Base-by-base conservation (phyloP, 208 protist genomes). In the Acanthamoeba royreba region DNA sequence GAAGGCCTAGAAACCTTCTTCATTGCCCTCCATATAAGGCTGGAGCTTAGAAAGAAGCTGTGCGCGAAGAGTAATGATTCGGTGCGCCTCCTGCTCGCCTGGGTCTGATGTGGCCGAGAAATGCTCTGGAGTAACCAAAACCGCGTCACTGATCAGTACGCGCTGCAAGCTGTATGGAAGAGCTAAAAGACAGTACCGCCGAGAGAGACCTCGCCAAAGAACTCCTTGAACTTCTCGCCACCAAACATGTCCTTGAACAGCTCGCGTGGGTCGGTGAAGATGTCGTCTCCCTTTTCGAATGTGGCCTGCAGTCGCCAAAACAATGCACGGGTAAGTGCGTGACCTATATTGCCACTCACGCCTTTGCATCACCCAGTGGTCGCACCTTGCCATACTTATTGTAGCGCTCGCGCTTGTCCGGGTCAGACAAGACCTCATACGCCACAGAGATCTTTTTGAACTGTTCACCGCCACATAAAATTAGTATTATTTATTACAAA, bases 221-320 rank as follows among this genome's bases (percentile, higher is more conserved):
- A 49, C 55, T 92, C 87, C 31, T 69, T 55, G 46, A 92, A 92
- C 46, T 92, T 92, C 46, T 55, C 87, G 38, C 87, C 87, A 49
- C 87, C 87, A 47, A 92, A 92, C 87, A 92, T 92, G 55, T 69
- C 25, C 58, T 92, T 92, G 55, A 69, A 92, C 40, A 92, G 87
- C 42, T 92, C 87, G 43, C 61, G 53, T 11, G 87, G 55, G 42
- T 92, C 87, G 58, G 43, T 77, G 58, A 92, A 92, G 87, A 55
- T 77, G 22, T 81, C 69, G 31, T 81, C 69, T 35, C 87, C 87
- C 58, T 92, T 45, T 52, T 92, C 87, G 17, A 92, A 92, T 17
- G 28, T 35, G 33, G 38, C 49, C 69, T 81, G 31, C 5, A 17
- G 4, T 33, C 40, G 4, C 2, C 33, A 28, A 22, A 22, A 74